These are phyloP conservation scores for Ehretia macrophylla DNA, from an alignment of 257 asterid species.

Conservation along the genomic window DNA sequence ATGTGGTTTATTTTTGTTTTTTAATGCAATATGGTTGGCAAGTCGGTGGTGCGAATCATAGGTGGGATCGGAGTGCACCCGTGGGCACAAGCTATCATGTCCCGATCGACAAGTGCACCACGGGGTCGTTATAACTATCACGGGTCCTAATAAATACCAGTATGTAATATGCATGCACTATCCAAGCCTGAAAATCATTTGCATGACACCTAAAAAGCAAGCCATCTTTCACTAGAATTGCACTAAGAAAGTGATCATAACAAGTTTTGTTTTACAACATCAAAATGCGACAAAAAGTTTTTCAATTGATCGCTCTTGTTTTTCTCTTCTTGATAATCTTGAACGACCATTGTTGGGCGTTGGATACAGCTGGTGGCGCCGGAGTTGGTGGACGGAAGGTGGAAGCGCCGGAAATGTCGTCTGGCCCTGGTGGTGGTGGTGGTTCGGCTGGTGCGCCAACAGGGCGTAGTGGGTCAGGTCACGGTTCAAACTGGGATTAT, in stretches of 20 bases:
- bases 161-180: neutral
- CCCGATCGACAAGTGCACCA: neutral
- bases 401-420: neutral
- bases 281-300: neutral
- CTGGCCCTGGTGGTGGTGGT: neutral
- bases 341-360: neutral
- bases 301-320: neutral
- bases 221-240: too few species aligned
- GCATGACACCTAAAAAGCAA: too few species aligned
- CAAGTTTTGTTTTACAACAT: too few species aligned
- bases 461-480: constrained; percentile 34
- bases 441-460: constrained; percentile 1
- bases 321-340: constrained; percentile 4
- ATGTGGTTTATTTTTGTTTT: too few species aligned
- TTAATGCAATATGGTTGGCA: too few species aligned
- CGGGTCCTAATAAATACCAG: neutral
- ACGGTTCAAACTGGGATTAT: constrained; percentile 32
- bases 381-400: constrained; percentile 12
- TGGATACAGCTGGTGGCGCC: neutral
- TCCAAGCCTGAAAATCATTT: neutral
- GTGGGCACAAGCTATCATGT: neutral
- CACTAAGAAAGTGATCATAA: too few species aligned
- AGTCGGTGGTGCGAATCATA: too few species aligned
- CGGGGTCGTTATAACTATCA: neutral
- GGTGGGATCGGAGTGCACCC: too few species aligned